These are phyloP conservation scores for Sarocladiaceae sp. DNA, from an alignment of 2,329 filamentous ascomycete species.

Conservation along the genomic window DNA sequence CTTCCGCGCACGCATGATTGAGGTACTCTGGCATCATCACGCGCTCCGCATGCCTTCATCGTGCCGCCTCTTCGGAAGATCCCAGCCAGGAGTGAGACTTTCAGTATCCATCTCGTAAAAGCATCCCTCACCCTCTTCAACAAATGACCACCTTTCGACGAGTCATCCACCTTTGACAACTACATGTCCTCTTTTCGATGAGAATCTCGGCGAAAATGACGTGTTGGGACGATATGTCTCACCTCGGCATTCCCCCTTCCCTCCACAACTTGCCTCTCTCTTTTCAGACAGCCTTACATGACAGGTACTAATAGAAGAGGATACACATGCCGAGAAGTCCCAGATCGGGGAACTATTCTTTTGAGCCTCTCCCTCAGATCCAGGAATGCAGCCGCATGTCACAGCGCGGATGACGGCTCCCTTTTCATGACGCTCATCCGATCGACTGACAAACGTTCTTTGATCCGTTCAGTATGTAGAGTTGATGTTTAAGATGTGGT, in stretches of 20 bases:
- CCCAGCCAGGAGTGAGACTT: background rate
- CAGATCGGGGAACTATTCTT: background rate
- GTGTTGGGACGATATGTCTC: conserved; percentile 4
- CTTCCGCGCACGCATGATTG: too few relatives aligned
- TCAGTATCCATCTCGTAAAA: background rate
- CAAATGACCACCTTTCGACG: background rate
- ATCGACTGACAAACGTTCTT: background rate
- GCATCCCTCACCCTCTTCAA: background rate
- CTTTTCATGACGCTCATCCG: conserved; percentile 1
- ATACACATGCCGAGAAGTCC: background rate
- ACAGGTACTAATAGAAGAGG: too few relatives aligned
- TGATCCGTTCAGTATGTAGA: background rate
- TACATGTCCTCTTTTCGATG: too few relatives aligned
- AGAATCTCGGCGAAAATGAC: background rate
- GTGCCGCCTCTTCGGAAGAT: background rate
- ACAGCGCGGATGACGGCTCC: background rate
- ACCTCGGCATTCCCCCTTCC: background rate
- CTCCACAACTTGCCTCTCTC: background rate
- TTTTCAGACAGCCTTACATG: too few relatives aligned
- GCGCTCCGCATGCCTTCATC: background rate
- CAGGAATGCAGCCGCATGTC: conserved; percentile 2
- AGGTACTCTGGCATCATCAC: too few relatives aligned
- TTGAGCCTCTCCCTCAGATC: background rate
- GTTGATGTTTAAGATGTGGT: too few relatives aligned
- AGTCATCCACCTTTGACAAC: background rate